These are phyloP conservation scores for Ustilago tritici DNA, from an alignment of 1,284 basidiomycete species.

Conservation along the genomic window DNA sequence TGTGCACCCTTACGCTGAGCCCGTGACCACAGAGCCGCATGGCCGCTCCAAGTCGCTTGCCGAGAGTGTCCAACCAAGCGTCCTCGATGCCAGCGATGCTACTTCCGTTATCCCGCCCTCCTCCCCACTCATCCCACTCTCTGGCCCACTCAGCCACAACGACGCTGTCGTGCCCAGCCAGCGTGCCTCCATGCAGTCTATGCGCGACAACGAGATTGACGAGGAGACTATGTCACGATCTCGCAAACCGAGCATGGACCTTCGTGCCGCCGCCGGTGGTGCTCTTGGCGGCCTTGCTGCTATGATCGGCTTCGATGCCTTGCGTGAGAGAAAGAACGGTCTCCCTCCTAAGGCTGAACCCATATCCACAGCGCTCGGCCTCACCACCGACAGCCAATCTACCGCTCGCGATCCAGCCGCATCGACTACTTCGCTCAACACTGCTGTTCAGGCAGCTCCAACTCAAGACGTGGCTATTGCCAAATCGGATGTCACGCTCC, in stretches of 20 bases:
- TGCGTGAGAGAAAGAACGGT: conserved; percentile 45
- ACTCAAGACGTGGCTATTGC: conserved; percentile 6
- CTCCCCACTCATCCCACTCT: conserved; percentile 47
- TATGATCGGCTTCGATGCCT: conserved; percentile 51
- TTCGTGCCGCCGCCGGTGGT: conserved; percentile 49
- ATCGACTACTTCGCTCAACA: conserved; percentile 25
- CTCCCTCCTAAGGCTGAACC: conserved; percentile 41
- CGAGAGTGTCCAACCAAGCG: conserved; percentile 48
- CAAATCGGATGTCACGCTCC: conserved; percentile 2
- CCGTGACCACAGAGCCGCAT: conserved; percentile 15
- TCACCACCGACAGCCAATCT: conserved; percentile 15
- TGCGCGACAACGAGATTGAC: conserved; percentile 46
- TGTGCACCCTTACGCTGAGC: conserved; percentile 34
- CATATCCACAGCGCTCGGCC: conserved; percentile 20
- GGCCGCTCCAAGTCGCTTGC: conserved; percentile 41
- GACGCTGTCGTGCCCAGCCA: conserved; percentile 47
- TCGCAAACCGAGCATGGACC: conserved; percentile 45
- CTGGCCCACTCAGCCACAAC: conserved; percentile 53
- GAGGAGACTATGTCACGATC: conserved; percentile 38
- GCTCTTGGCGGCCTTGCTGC: conserved; percentile 50
- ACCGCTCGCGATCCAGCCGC: conserved; percentile 17
- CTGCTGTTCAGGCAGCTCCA: conserved; percentile 13
- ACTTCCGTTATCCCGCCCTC: conserved; percentile 40
- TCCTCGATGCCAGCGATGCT: conserved; percentile 42
- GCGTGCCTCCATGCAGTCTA: conserved; percentile 45